Base-by-base conservation (phyloP, 2,329 filamentous ascomycete genomes). In the Lachnum nothofagi region DNA sequence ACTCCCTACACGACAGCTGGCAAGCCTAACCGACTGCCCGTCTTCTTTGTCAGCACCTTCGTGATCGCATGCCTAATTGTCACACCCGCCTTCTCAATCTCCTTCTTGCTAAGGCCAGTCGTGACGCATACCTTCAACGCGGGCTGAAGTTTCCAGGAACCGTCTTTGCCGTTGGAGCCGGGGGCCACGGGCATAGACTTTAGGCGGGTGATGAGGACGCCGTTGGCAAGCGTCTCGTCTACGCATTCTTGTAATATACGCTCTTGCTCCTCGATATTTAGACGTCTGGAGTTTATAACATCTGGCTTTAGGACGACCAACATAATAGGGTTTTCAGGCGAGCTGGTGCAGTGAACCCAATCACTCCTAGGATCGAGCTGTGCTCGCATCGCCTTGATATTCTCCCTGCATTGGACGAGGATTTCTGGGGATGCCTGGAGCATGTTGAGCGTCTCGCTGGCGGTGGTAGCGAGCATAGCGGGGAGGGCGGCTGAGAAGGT, bases 401-500 rank as follows among this genome's bases (percentile, higher is more conserved):
- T 91, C 59, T 97, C 91, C 44, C 91, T 80, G 62, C 94, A 80
- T 57, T 85, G 83, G 1, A 74, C 72, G 44, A 97, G 72, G 31
- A 94, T 82, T 49, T 95, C 88, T 0, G 91, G 91, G 63, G 86
- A 90, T 35, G 86, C 86, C 68, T 96, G 90, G 43, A 98, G 75
- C 58, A 97, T 73, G 48, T 83, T 83, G 49, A 97, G 78, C 1
- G 90, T 91, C 70, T 96, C 93, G 65, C 88, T 95, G 1, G 91
- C 90, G 0, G 91, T 96, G n/a, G 94, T 95, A 16, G 93, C 90
- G 45, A 95, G 75, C 74, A 98, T 86, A 17, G 93, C 93, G 3
- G 93, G 93, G 27, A 98, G 76, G 5, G 93, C 93, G 2, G 93
- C 93, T 23, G 91, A 97, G 72, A 89, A 98, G 3, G 93, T 97